These are phyloP conservation scores for Acanthamoeba triangularis DNA, from an alignment of 208 protist species.

Conservation along the genomic window DNA sequence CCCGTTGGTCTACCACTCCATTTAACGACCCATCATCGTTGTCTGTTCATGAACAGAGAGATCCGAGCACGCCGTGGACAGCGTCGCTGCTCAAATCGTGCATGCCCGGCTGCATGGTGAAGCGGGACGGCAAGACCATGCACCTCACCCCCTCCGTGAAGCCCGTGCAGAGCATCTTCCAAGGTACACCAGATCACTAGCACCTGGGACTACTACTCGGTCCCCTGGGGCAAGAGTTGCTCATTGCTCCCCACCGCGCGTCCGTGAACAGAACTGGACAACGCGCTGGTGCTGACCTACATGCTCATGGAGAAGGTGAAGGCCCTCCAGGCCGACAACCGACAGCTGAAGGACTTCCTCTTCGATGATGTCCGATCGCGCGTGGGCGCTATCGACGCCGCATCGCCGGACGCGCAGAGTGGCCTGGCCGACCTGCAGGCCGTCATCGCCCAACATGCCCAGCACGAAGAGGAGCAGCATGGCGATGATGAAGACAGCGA, in stretches of 20 bases:
- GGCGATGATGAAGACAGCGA: background rate
- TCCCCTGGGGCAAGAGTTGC: no score
- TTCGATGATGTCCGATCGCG: background rate
- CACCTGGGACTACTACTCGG: background rate
- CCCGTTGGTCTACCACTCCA: no score
- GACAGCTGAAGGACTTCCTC: background rate
- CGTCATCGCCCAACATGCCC: no score
- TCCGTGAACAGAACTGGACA: background rate
- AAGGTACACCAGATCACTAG: background rate
- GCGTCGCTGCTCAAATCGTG: background rate
- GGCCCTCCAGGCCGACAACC: background rate
- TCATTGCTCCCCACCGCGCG: background rate
- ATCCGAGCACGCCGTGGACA: background rate
- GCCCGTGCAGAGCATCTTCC: constrained; percentile 35
- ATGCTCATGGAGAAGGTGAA: constrained; percentile 17
- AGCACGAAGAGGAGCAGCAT: background rate
- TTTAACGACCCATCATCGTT: no score
- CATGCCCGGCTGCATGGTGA: constrained; percentile 28
- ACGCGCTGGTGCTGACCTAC: constrained; percentile 1
- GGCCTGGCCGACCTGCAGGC: background rate
- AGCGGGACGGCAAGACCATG: constrained; percentile 29
- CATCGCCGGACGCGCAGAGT: background rate
- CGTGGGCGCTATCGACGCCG: background rate
- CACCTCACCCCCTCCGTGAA: constrained; percentile 20
- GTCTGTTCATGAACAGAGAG: no score